These are phyloP conservation scores for Westerdykella sp. DNA, from an alignment of 2,329 filamentous ascomycete genomes.

Conservation along the genomic window DNA sequence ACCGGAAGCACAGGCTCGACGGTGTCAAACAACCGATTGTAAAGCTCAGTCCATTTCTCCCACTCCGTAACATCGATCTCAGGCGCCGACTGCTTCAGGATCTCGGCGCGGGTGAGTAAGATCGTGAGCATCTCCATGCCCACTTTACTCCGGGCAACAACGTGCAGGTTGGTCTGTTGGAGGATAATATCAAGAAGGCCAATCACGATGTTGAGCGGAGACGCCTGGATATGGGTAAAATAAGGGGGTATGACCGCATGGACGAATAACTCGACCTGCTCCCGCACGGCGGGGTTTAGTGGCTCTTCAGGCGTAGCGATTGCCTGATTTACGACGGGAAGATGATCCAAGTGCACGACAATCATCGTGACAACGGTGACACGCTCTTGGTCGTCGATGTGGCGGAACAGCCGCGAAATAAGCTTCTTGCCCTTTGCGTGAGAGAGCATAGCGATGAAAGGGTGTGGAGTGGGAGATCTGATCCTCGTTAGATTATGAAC, in stretches of 20 bases:
- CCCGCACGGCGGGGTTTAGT: conserved; percentile 64
- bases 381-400: conserved; percentile 85
- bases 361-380: conserved; percentile 96
- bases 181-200: conserved; percentile 82
- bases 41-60: conserved; percentile 74
- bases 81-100: conserved; percentile 75
- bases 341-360: conserved; percentile 81
- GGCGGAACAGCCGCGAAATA: conserved; percentile 88
- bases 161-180: conserved; percentile 71
- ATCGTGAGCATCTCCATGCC: conserved; percentile 88
- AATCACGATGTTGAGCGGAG: conserved; percentile 82
- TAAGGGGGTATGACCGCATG: conserved; percentile 83
- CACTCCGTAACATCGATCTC: conserved; percentile 60
- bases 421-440: conserved; percentile 95
- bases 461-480: conserved; percentile 65
- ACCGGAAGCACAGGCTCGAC: conserved; percentile 77
- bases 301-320: conserved; percentile 67
- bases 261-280: conserved; percentile 88
- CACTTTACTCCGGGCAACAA: conserved; percentile 80
- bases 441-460: conserved; percentile 92
- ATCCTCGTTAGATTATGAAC: conserved; percentile 19
- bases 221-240: conserved; percentile 85
- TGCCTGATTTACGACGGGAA: conserved; percentile 82
- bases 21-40: conserved; percentile 79
- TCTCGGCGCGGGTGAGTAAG: conserved; percentile 86